Conservation (phyloP, 257 asterid genomes). For the Ajuga chamaepitys region DNA sequence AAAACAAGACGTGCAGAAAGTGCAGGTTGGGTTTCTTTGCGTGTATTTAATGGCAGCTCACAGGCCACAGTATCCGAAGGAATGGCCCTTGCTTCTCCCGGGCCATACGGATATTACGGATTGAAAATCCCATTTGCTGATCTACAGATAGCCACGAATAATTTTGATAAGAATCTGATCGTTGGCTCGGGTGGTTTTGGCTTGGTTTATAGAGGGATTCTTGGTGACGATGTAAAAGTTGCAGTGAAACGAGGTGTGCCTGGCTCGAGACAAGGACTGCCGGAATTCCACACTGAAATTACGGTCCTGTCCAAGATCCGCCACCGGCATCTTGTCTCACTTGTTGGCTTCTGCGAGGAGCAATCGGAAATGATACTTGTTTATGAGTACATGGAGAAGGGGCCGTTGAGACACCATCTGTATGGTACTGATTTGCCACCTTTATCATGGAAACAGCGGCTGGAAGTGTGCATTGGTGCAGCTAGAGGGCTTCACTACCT, state of each 20-base stretch:
- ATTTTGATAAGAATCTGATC: constrained; percentile 25
- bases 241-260: constrained; percentile 64
- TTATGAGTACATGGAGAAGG: constrained; percentile 62
- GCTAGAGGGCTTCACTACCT: constrained; percentile 50
- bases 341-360: constrained; percentile 59
- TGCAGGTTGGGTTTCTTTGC: too few relatives aligned
- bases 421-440: constrained; percentile 15
- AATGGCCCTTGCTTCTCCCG: constrained; percentile 16
- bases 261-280: constrained; percentile 42
- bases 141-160: constrained; percentile 38
- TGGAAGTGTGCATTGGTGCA: too few relatives aligned
- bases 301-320: constrained; percentile 43
- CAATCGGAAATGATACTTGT: constrained; percentile 48
- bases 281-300: constrained; percentile 55
- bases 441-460: constrained; percentile 44
- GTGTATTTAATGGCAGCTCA: too few relatives aligned
- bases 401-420: constrained; percentile 51
- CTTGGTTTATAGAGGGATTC: constrained; percentile 46
- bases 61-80: constrained; percentile 20
- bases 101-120: constrained; percentile 36
- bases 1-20: too few relatives aligned
- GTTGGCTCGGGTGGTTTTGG: constrained; percentile 71
- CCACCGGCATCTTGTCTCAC: constrained; percentile 50
- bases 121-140: constrained; percentile 34
- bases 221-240: constrained; percentile 38